A percentile compares a stretch with the other conserved stretches of the same genome.
phyloP scores from a whole-genome alignment of 495 filamentous ascomycete genomes.

The Aspergillus haitiensis region DNA sequence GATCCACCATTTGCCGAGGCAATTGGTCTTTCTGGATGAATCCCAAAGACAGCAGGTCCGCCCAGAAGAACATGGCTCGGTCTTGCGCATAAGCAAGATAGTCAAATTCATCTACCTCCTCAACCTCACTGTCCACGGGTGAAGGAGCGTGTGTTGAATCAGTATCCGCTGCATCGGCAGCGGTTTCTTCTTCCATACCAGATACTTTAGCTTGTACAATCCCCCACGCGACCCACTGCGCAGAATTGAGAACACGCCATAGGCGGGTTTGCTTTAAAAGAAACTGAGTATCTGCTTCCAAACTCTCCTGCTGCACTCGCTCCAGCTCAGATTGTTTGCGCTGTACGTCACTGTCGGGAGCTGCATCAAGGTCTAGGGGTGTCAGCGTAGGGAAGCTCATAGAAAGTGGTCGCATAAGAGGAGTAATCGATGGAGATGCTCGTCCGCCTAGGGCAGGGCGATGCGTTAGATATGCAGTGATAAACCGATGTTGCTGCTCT shows the following conservation, averaged over 20 bases:
- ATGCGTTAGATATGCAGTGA: constrained; percentile 85
- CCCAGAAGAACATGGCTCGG: constrained; percentile 88
- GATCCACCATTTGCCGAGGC: constrained; percentile 57
- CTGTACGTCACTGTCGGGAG: constrained; percentile 24
- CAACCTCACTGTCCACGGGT: constrained; percentile 29
- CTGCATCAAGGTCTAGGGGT: constrained; percentile 39
- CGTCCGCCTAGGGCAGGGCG: constrained; percentile 56
- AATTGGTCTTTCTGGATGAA: constrained; percentile 71
- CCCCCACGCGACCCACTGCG: constrained; percentile 94
- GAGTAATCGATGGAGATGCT: constrained; percentile 56
- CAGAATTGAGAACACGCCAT: constrained; percentile 85
- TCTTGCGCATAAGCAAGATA: constrained; percentile 91
- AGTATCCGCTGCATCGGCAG: constrained; percentile 17
- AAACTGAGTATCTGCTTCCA: constrained; percentile 62
- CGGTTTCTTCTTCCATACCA: constrained; percentile 51
- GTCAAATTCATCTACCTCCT: constrained; percentile 75
- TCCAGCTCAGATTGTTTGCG: constrained; percentile 52
- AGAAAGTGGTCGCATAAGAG: constrained; percentile 38
- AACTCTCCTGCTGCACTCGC: constrained; percentile 53
- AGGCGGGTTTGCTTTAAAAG: constrained; percentile 74
- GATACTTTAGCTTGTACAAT: constrained; percentile 89
- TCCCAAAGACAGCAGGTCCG: constrained; percentile 74
- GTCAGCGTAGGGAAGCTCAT: constrained; percentile 33
- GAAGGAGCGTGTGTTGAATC: constrained; percentile 18
- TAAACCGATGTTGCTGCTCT: constrained; percentile 80